A percentile compares a stretch with the other conserved stretches of the same genome.
phyloP scores from a whole-genome alignment of 257 asterid genomes.

The Oldenlandia corymbosa region DNA sequence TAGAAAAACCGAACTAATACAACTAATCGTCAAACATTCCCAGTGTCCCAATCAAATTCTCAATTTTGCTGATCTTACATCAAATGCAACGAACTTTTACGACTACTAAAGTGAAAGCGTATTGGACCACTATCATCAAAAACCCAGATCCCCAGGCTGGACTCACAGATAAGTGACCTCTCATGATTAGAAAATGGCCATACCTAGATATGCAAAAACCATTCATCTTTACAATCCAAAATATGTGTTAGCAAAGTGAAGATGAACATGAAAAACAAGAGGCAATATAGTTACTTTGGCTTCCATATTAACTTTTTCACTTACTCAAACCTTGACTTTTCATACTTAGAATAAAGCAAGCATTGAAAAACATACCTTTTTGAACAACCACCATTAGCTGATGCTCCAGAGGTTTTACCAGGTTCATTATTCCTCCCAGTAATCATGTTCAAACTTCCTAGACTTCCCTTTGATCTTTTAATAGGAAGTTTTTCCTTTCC shows the following conservation, averaged over 20 bases:
- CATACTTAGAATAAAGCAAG: too few relatives aligned
- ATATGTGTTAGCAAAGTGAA: not conserved
- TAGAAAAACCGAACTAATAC: not conserved
- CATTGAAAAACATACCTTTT: constrained; percentile 47
- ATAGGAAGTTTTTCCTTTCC: constrained; percentile 83
- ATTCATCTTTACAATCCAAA: not conserved
- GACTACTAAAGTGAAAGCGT: too few relatives aligned
- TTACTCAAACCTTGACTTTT: not conserved
- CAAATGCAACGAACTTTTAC: too few relatives aligned
- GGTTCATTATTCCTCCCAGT: constrained; percentile 66
- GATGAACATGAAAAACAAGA: too few relatives aligned
- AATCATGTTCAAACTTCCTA: constrained; percentile 82
- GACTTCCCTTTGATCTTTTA: constrained; percentile 87
- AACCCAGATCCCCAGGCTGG: too few relatives aligned
- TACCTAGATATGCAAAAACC: too few relatives aligned
- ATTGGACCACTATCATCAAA: too few relatives aligned
- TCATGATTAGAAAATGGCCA: not conserved
- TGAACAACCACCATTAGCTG: constrained; percentile 66
- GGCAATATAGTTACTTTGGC: not conserved
- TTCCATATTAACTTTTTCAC: not conserved
- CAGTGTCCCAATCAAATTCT: not conserved
- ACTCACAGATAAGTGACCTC: too few relatives aligned
- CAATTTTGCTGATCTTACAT: not conserved
- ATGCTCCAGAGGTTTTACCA: constrained; percentile 54
- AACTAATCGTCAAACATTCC: not conserved